Base-by-base conservation (phyloP, 2,329 filamentous ascomycete species). In the Cercospora sp. region DNA sequence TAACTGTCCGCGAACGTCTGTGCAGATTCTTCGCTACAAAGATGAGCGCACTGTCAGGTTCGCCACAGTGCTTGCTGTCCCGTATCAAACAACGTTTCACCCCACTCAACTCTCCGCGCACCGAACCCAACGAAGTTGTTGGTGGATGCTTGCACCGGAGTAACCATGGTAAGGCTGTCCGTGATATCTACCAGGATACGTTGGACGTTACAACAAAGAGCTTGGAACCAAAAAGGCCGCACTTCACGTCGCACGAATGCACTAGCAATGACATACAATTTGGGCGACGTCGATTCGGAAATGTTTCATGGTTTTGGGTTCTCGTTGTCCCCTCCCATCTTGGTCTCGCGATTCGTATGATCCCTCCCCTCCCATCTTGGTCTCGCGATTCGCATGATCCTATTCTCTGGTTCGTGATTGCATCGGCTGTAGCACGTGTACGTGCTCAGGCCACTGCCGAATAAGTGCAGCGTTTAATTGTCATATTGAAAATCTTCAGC, bases 161-260 rank as follows among this genome's bases (percentile, higher is more conserved):
- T 32, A 55, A 26, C 51, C 12, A 34, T 60, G 16, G 57, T 18
- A 60, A 60, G 57, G 57, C 34, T 28, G 12, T 32, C 34, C 30
- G 30, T 60, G 3, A 60, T 32, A 60, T 60, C 57, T 60, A 21
- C 57, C 30, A 60, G 57, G 30, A 60, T 60, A 60, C 57, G 32
- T 60, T 13, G 16, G 9, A 60, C 57, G 26, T 13, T 34, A 60
- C n/a, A 40, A 60, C 9, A 32, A 60, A 32, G 57, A 60, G 57
- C 28, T 32, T 60, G 5, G 57, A 24, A 24, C 57, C 30, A 37
- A 60, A 32, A 60, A 40, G 57, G 30, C 30, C 30, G 34, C 53
- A 34, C 57, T 60, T 32, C 30, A 60, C 57, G 57, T 55, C 51
- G 24, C 24, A 60, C 57, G 32, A 60, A 60, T 40, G 30, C n/a